Conservation (phyloP, 1,284 basidiomycete species). For the Heterobasidion irregulare region DNA sequence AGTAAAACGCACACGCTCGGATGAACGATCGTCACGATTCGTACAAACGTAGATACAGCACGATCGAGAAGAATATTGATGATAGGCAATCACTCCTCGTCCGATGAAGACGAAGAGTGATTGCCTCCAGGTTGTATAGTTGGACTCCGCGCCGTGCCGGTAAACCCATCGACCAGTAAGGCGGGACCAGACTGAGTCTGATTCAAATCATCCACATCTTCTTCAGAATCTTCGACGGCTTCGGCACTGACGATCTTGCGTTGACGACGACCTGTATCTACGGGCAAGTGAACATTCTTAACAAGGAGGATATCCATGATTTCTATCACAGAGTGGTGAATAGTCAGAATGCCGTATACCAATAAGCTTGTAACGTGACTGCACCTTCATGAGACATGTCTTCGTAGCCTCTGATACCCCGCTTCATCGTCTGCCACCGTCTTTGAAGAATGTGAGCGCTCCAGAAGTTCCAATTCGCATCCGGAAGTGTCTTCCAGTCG, state of each 20-base stretch:
- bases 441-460: conserved; percentile 69
- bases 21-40: no score
- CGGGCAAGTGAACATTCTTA: conserved; percentile 55
- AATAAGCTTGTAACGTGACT: conserved; percentile 6
- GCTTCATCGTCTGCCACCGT: conserved; percentile 72
- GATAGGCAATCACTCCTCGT: no score
- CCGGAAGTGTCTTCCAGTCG: conserved; percentile 69
- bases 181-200: no score
- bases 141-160: no score
- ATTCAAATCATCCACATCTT: conserved; percentile 13
- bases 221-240: conserved; percentile 31
- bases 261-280: conserved; percentile 23
- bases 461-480: conserved; percentile 76
- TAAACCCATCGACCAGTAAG: no score
- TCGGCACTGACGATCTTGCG: conserved; percentile 46
- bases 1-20: no score
- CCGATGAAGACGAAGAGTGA: no score
- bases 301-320: conserved; percentile 71
- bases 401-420: conserved; percentile 63
- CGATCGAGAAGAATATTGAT: no score
- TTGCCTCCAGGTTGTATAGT: no score
- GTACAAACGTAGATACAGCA: no score
- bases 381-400: conserved; percentile 70
- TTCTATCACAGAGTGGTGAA: conserved; percentile 30
- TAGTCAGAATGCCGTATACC: not conserved